Percentiles rank a stretch among this genome's conserved stretches.
These are phyloP conservation scores for Naematelia encephala DNA, from an alignment of 768 basidiomycete species.

Conservation along the genomic window DNA sequence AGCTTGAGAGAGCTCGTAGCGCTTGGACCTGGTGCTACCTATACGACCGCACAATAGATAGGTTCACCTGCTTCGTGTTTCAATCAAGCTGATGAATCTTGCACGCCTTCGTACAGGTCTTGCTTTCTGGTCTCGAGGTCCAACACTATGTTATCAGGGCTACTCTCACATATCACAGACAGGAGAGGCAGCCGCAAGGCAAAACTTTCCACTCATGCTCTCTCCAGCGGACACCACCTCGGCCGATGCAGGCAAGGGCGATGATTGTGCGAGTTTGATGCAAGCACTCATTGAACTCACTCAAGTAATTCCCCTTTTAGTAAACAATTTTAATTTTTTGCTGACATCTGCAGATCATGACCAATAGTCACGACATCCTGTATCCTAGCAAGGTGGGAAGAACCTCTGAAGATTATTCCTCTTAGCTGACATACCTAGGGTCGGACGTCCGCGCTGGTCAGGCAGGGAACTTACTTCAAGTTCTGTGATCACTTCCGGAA, in stretches of 20 bases:
- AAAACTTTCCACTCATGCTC: constrained; percentile 43
- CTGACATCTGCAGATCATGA: constrained; percentile 37
- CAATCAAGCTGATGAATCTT: constrained; percentile 9
- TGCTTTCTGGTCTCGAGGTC: constrained; percentile 48
- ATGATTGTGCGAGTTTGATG: constrained; percentile 37
- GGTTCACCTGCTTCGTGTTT: not conserved
- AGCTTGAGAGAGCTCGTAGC: constrained; percentile 33
- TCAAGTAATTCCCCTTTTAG: constrained; percentile 9
- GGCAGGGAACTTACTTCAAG: constrained; percentile 42
- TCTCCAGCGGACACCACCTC: constrained; percentile 17
- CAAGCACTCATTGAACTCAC: constrained; percentile 43
- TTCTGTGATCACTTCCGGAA: constrained; percentile 36
- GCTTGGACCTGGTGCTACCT: constrained; percentile 48
- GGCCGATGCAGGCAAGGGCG: constrained; percentile 9
- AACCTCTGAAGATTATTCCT: no score
- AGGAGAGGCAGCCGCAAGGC: constrained; percentile 38
- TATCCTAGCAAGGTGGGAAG: constrained; percentile 38
- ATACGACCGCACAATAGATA: constrained; percentile 43
- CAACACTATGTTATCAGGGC: constrained; percentile 41
- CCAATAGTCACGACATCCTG: constrained; percentile 47
- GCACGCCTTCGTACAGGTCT: constrained; percentile 43
- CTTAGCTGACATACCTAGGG: not conserved
- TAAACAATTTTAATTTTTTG: not conserved
- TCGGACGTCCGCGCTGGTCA: constrained; percentile 36
- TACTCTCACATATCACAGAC: constrained; percentile 45